Conservation (phyloP, 306 rosid genomes). For the Prunus padus region DNA sequence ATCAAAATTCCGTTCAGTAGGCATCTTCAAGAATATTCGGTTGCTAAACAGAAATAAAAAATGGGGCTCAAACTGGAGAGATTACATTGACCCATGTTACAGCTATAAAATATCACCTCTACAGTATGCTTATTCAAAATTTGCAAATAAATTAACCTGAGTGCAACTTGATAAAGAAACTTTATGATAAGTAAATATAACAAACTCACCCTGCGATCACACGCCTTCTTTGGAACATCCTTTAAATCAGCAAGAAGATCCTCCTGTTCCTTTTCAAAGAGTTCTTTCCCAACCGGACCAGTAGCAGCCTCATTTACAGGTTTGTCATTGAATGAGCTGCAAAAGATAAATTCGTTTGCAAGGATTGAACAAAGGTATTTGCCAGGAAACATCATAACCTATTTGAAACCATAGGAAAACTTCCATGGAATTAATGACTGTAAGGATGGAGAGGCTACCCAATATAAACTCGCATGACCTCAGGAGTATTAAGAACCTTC, state of each 20-base stretch:
- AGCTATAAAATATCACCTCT: no score
- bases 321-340: conserved; percentile 93
- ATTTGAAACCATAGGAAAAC: not conserved
- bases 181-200: not conserved
- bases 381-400: not conserved
- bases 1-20: not conserved
- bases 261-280: conserved; percentile 88
- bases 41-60: not conserved
- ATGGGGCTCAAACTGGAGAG: not conserved
- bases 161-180: not conserved
- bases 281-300: conserved; percentile 80
- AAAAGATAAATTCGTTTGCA: conserved; percentile 10
- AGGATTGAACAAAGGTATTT: not conserved
- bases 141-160: not conserved
- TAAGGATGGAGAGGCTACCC: conserved; percentile 56
- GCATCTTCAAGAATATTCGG: not conserved
- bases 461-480: conserved; percentile 85
- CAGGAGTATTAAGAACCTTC: conserved; percentile 88
- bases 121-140: not conserved
- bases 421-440: conserved; percentile 3
- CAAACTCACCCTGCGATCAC: conserved; percentile 82
- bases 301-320: conserved; percentile 44
- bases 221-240: conserved; percentile 92
- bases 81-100: not conserved
- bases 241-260: conserved; percentile 86